A percentile compares a stretch with the other conserved stretches of the same genome.
These are phyloP conservation scores for Catunica adiposa DNA, from an alignment of 2,329 filamentous ascomycete species.

Conservation along the genomic window DNA sequence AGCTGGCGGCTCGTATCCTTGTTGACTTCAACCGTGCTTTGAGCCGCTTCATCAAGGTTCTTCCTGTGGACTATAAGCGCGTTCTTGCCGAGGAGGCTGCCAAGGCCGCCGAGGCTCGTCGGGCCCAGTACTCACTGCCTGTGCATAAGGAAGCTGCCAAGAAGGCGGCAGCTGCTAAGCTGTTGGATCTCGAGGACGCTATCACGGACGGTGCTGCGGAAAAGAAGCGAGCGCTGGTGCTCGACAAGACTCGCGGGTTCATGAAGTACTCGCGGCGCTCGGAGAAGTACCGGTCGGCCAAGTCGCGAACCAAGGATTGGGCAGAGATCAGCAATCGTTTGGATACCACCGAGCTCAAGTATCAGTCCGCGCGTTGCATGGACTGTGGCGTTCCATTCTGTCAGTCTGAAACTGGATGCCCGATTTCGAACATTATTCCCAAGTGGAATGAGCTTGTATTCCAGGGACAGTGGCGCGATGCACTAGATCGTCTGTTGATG, in stretches of 20 bases:
- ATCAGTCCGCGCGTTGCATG: constrained; percentile 94
- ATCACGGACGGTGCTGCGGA: constrained; percentile 78
- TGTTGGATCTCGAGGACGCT: constrained; percentile 80
- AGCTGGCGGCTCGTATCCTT: constrained; percentile 79
- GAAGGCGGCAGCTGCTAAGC: constrained; percentile 30
- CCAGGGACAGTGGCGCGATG: constrained; percentile 71
- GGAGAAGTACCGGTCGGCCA: constrained; percentile 80
- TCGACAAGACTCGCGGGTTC: constrained; percentile 96
- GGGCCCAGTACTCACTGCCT: constrained; percentile 65
- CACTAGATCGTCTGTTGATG: constrained; percentile 78
- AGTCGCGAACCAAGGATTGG: constrained; percentile 82
- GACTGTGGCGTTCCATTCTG: constrained; percentile 98
- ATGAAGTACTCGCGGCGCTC: constrained; percentile 90
- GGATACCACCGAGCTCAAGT: constrained; percentile 89
- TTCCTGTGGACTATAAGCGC: constrained; percentile 92
- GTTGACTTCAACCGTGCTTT: constrained; percentile 91
- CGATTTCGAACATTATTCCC: constrained; percentile 93
- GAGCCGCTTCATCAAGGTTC: constrained; percentile 78
- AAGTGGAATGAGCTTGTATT: constrained; percentile 85
- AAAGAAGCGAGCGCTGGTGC: constrained; percentile 71
- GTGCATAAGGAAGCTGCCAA: constrained; percentile 41
- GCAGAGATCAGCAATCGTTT: constrained; percentile 75
- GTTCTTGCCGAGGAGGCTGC: constrained; percentile 72
- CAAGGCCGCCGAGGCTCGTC: constrained; percentile 73
- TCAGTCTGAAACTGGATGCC: constrained; percentile 88